A percentile compares a stretch with the other conserved stretches of the same genome.
Evolutionary conservation across 2,329 filamentous ascomycete species (phyloP).

Genomic region (Paraphoma sp.): DNA sequence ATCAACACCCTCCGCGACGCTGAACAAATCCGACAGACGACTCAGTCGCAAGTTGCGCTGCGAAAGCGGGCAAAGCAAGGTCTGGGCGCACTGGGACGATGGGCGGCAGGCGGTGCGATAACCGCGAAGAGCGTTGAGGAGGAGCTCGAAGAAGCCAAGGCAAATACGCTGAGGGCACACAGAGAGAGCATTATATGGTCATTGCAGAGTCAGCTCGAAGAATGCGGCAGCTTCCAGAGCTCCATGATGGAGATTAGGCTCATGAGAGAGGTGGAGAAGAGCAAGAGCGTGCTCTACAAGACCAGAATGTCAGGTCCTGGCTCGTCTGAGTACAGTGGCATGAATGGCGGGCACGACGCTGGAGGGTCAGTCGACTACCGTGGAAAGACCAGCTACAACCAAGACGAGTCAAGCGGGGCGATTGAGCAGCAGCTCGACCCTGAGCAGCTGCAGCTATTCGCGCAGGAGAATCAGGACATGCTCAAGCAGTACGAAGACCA

Average conservation of each 20-base stretch:
- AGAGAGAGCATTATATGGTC: conserved; percentile 86
- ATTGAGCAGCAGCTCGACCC: conserved; percentile 70
- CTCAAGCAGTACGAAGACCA: conserved; percentile 91
- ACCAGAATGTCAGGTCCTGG: conserved; percentile 51
- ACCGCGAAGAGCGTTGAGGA: conserved; percentile 70
- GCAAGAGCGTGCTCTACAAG: conserved; percentile 82
- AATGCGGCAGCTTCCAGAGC: conserved; percentile 78
- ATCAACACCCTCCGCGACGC: conserved; percentile 82
- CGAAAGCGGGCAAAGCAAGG: conserved; percentile 70
- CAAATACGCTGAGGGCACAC: conserved; percentile 71
- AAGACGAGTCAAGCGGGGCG: conserved; percentile 34
- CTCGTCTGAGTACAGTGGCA: conserved; percentile 24
- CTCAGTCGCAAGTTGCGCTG: conserved; percentile 71
- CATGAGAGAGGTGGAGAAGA: conserved; percentile 85
- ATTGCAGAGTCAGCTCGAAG: conserved; percentile 75
- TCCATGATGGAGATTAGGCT: conserved; percentile 93
- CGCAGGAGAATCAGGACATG: conserved; percentile 90
- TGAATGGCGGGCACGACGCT: conserved; percentile 20
- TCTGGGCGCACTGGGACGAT: conserved; percentile 72
- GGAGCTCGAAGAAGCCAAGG: conserved; percentile 71
- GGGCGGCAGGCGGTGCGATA: conserved; percentile 63
- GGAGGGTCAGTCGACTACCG: conserved; percentile 30
- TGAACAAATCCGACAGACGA: conserved; percentile 80
- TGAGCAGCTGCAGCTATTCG: conserved; percentile 92
- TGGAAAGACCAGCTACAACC: conserved; percentile 25